Evolutionary conservation across 2,329 filamentous ascomycete genomes (phyloP), one percentile per base, ranked within the genome.

Genomic region (Monosporascus ibericus): DNA sequence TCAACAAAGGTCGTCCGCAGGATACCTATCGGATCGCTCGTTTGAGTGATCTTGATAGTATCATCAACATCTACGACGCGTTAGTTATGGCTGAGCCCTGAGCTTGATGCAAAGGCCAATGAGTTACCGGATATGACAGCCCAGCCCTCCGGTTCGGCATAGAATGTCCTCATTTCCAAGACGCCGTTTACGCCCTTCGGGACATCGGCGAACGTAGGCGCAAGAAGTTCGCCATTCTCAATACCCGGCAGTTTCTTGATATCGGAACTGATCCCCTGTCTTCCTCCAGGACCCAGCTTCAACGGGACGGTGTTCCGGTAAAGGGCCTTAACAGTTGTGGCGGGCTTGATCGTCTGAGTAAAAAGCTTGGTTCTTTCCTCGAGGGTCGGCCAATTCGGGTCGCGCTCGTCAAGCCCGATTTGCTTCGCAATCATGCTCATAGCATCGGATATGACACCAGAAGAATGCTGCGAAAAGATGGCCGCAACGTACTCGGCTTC

Each of bases 21-120:
- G 62, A 96, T 92, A 3, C 90, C 90, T 7, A 87, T 78, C 0
- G 90, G 85, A 48, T 89, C 86, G 44, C 85, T 82, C 0, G 92
- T 96, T 68, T 88, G 78, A 0, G 92, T 96, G 59, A 92, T 75
- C 71, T 97, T 96, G 75, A 97, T 95, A 0, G 92, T 96, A 70
- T 97, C 92, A 65, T 97, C 94, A 59, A 97, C 82, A 63, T 97
- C 92, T 85, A 48, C 36, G 37, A 17, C 15, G 24, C 27, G 48
- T 62, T 52, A 61, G 42, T 11, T 24, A 42, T 18, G 37, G 11
- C n/a, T 17, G 4, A 27, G 20, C 9, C 20, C 27, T 3, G 1
- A 36, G 18, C 11, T 37, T 20, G 6, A 38, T 38, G 9, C 27
- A 37, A 34, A 38, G 36, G 25, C 2, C 24, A 18, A 18, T n/a